Evolutionary conservation across 1,139 yeast species (phyloP).

Genomic region (Yamadazyma pseudoaaseri): DNA sequence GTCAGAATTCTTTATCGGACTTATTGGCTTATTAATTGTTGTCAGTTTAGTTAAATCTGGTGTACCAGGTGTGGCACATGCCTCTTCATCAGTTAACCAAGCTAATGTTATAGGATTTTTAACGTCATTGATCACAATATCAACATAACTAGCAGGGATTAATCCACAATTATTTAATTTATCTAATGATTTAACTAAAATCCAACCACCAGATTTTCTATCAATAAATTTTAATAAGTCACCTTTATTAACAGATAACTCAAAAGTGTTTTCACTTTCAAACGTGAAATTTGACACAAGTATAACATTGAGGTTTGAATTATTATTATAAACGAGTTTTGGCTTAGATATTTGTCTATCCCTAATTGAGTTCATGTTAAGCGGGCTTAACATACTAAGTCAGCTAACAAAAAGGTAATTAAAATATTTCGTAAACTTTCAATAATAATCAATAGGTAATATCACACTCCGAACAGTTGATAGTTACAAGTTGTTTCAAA

Average conservation of each 20-base stretch:
- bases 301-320: conserved; percentile 26
- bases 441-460: no score
- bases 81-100: conserved; percentile 25
- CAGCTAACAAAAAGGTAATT: no score
- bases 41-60: background rate
- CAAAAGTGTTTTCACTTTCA: conserved; percentile 31
- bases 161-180: conserved; percentile 35
- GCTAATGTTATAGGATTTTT: conserved; percentile 34
- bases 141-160: conserved; percentile 45
- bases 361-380: conserved; percentile 2
- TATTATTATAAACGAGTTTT: conserved; percentile 9
- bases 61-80: background rate
- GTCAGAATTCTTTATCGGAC: background rate
- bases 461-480: no score
- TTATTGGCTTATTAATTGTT: background rate
- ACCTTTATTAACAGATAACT: conserved; percentile 37
- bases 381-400: conserved; percentile 1
- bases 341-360: conserved; percentile 13
- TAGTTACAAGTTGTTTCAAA: background rate
- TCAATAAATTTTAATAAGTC: conserved; percentile 41
- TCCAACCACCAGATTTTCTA: conserved; percentile 42
- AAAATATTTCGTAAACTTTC: no score
- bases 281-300: conserved; percentile 39
- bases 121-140: conserved; percentile 43
- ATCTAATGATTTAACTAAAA: conserved; percentile 43